Conservation (phyloP, 345 rosid species). For the Psidium friedrichsthalianum region DNA sequence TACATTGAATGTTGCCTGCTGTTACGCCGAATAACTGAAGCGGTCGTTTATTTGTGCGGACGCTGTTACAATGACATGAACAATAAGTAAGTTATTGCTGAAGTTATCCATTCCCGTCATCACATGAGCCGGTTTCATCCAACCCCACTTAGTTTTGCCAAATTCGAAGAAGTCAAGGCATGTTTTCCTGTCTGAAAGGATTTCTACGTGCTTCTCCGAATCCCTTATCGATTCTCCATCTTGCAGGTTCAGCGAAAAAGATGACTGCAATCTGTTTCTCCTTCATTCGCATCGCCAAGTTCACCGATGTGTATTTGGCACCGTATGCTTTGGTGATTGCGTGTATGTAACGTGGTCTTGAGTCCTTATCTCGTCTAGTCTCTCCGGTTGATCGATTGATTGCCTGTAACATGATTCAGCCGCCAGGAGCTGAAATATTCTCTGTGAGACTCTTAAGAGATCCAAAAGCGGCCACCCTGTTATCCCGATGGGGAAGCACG, state of each 20-base stretch:
- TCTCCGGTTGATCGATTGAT: background rate
- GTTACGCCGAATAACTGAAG: background rate
- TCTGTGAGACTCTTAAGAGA: background rate
- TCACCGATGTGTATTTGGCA: background rate
- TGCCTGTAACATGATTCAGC: background rate
- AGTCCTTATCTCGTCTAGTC: background rate
- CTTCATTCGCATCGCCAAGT: background rate
- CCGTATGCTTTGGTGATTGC: background rate
- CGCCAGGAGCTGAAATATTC: background rate
- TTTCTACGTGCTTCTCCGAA: background rate
- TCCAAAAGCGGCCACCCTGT: background rate
- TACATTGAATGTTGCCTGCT: background rate
- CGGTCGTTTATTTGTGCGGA: background rate
- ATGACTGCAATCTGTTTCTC: background rate
- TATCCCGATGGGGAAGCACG: slow-evolving; percentile 37
- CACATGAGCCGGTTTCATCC: background rate
- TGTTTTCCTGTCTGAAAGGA: background rate
- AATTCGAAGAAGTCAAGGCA: background rate
- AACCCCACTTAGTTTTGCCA: background rate
- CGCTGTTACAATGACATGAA: background rate
- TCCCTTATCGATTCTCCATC: background rate
- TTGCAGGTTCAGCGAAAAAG: background rate
- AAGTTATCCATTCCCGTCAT: background rate
- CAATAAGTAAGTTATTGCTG: background rate
- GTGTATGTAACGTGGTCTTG: background rate